Conservation (phyloP, 305 asterid species). For the Rubia peregrina region DNA sequence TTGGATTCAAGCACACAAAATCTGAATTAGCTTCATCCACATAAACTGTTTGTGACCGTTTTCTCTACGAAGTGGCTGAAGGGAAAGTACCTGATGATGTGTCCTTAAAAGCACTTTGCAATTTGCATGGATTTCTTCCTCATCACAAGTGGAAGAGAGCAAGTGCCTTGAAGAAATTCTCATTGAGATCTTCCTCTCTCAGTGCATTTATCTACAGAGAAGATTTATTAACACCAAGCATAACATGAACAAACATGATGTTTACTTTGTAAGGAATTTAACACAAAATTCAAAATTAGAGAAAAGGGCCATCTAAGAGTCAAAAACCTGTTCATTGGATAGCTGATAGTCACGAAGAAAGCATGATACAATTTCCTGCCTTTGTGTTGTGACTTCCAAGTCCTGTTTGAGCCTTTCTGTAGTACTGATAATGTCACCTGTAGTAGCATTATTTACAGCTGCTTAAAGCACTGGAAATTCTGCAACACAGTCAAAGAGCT, state of each 20-base stretch:
- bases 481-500: slow-evolving; percentile 22
- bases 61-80: slow-evolving; percentile 8
- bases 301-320: slow-evolving; percentile 8
- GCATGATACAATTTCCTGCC: slow-evolving; percentile 92
- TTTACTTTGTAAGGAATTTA: slow-evolving; percentile 12
- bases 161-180: slow-evolving; percentile 85
- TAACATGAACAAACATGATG: not conserved
- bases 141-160: slow-evolving; percentile 99
- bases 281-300: slow-evolving; percentile 4
- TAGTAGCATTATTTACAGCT: slow-evolving; percentile 86
- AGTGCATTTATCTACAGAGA: slow-evolving; percentile 69
- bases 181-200: slow-evolving; percentile 84
- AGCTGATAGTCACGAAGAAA: slow-evolving; percentile 98
- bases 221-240: slow-evolving; percentile 19
- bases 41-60: not conserved
- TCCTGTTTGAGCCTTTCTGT: slow-evolving; percentile 98
- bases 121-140: slow-evolving; percentile 88
- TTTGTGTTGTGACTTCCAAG: slow-evolving; percentile 81
- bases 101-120: slow-evolving; percentile 93
- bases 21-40: not conserved
- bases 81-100: slow-evolving; percentile 79
- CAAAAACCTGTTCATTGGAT: slow-evolving; percentile 75
- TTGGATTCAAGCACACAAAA: not conserved
- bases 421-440: slow-evolving; percentile 91
- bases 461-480: slow-evolving; percentile 83